These are phyloP conservation scores for Nicotiana attenuata DNA, from an alignment of 257 asterid species.

Conservation along the genomic window DNA sequence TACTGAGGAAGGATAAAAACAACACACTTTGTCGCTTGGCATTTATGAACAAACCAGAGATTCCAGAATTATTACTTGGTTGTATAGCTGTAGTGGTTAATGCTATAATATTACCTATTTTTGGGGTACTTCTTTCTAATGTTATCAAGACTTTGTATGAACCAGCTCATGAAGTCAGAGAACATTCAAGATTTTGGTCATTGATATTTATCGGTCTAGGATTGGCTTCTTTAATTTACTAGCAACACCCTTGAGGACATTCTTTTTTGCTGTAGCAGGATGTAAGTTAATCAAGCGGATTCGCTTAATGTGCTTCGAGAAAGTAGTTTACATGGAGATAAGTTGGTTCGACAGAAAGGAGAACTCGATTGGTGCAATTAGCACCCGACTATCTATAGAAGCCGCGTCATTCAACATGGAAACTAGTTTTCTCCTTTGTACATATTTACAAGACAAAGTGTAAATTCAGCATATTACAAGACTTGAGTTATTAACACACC, in stretches of 20 bases:
- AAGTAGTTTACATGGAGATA: constrained; percentile 59
- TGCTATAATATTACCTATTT: constrained; percentile 68
- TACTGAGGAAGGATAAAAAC: constrained; percentile 23
- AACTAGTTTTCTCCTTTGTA: too few relatives aligned
- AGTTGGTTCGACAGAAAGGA: constrained; percentile 16
- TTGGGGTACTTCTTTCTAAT: constrained; percentile 58
- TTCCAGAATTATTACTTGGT: constrained; percentile 45
- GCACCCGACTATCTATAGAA: constrained; percentile 40
- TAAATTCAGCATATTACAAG: too few relatives aligned
- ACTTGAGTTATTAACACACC: too few relatives aligned
- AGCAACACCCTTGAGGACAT: constrained; percentile 25
- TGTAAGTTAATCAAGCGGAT: not conserved
- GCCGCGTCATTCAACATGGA: too few relatives aligned
- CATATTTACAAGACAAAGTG: too few relatives aligned
- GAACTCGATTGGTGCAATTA: constrained; percentile 16
- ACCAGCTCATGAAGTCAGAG: constrained; percentile 1
- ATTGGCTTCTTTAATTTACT: constrained; percentile 46
- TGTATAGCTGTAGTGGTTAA: constrained; percentile 51
- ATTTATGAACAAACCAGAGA: constrained; percentile 71
- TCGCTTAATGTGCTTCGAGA: constrained; percentile 64
- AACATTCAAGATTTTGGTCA: not conserved
- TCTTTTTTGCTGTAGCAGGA: constrained; percentile 2
- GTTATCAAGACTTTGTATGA: constrained; percentile 43
- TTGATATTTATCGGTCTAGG: constrained; percentile 33
- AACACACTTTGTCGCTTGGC: constrained; percentile 48